Percentiles rank a stretch among this genome's conserved stretches.
phyloP scores from a whole-genome alignment of 805 yeast species.

The Saccharomycodes ludwigii region DNA sequence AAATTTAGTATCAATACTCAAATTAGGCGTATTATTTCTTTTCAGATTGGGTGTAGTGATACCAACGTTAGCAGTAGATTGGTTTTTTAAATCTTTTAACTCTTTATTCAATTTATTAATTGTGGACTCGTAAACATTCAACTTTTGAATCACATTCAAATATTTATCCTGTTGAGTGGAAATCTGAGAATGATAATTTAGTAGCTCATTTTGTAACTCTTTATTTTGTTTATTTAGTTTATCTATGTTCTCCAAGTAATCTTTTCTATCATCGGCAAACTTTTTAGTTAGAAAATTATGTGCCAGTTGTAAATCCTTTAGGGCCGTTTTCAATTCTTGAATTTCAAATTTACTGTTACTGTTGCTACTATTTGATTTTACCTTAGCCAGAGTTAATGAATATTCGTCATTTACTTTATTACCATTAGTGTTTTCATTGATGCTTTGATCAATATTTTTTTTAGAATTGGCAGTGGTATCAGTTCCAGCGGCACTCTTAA shows the following conservation, averaged over 20 bases:
- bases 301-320: conserved; percentile 58
- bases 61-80: too few species aligned
- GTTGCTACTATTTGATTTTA: neutral
- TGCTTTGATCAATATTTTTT: neutral
- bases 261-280: conserved; percentile 51
- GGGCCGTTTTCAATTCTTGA: conserved; percentile 37
- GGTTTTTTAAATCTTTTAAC: conserved; percentile 28
- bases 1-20: too few species aligned
- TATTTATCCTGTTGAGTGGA: conserved; percentile 26
- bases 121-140: conserved; percentile 21
- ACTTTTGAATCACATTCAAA: conserved; percentile 25
- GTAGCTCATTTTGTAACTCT: conserved; percentile 38
- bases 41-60: too few species aligned
- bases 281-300: conserved; percentile 58
- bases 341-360: neutral
- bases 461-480: neutral
- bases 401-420: neutral
- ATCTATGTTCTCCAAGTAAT: conserved; percentile 39
- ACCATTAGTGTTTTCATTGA: neutral
- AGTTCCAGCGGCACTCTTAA: neutral
- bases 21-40: too few species aligned
- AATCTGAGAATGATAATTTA: conserved; percentile 27
- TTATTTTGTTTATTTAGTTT: conserved; percentile 39
- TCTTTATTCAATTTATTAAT: conserved; percentile 28
- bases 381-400: too few species aligned